A percentile compares a stretch with the other conserved stretches of the same genome.
Evolutionary conservation across 164 flowering plant genomes (phyloP).

Genomic region (Stephania cephalantha): DNA sequence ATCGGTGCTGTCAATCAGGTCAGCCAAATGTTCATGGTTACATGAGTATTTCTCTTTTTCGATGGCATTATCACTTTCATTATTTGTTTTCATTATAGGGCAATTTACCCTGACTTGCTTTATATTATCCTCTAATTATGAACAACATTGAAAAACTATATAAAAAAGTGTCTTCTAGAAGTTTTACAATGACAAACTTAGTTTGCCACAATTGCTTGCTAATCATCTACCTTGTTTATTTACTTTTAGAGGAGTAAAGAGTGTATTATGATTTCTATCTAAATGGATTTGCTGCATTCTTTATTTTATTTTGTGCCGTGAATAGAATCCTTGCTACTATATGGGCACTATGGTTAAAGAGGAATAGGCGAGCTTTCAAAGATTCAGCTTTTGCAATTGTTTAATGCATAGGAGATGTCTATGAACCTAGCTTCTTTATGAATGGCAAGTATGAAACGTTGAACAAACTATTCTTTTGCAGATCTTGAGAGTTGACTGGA

Average conservation of each 20-base stretch:
- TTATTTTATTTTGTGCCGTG: not conserved
- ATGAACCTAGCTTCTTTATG: not conserved
- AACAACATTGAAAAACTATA: too few relatives aligned
- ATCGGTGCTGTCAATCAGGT: slow-evolving; percentile 30
- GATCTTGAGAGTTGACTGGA: not conserved
- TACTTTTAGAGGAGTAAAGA: not conserved
- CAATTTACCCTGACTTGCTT: not conserved
- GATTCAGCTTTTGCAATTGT: too few relatives aligned
- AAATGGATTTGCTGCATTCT: not conserved
- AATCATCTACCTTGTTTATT: too few relatives aligned
- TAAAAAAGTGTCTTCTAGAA: not conserved
- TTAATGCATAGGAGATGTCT: not conserved
- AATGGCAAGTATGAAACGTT: not conserved
- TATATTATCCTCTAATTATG: not conserved
- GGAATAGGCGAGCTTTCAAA: too few relatives aligned
- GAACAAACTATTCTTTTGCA: not conserved
- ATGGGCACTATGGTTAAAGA: too few relatives aligned
- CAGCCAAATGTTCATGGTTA: not conserved
- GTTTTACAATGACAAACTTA: too few relatives aligned
- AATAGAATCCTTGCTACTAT: too few relatives aligned
- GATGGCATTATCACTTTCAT: too few relatives aligned
- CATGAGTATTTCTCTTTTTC: too few relatives aligned
- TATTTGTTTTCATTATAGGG: too few relatives aligned
- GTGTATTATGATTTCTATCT: not conserved
- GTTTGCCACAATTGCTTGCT: too few relatives aligned